Evolutionary conservation across 1,139 yeast species (phyloP), one percentile per base, ranked within the genome.

Genomic region (Schizosaccharomyces versatilis): DNA sequence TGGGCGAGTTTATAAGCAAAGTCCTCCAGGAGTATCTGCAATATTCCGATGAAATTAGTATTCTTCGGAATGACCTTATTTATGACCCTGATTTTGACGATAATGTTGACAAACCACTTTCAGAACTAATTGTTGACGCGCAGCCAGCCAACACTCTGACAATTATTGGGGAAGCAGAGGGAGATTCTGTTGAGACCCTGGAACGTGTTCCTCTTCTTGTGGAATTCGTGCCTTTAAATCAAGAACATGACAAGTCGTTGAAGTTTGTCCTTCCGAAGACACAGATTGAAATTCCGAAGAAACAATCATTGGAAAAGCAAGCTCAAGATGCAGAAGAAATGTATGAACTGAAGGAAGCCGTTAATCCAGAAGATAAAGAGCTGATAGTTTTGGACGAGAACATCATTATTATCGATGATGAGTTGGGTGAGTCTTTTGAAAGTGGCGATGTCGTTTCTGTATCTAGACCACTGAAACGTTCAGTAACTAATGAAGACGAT

Each of bases 61-160:
- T 90, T 0, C 75, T 83, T 44, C 72, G 80, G 24, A 77, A 80
- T 41, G 76, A 74, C 59, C 71, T 90, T 58, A 68, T 93, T 9
- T 85, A 84, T 63, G 98, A 93, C 67, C 73, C 73, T 54, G 99
- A 93, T 63, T 85, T 84, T 66, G 95, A 85, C 55, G 97, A 88
- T 63, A 81, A 88, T 62, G 62, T 73, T 8, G 71, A 70, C 0
- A 71, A 69, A 49, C 66, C 72, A 0, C 67, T 90, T 24, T 58
- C 61, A 0, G 77, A 76, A 1, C 67, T 90, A 24, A 82, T 81
- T 6, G 69, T 88, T 39, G 32, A 32, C 32, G 38, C 36, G 19
- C 14, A 19, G 7, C 19, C 71, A 52, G 90, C 88, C 5, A 75
- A 78, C 24, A 71, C 79, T 39, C 54, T 90, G 12, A 74, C 83